phyloP scores from a whole-genome alignment of 768 basidiomycete species.

The Sporobolomyces roseus region DNA sequence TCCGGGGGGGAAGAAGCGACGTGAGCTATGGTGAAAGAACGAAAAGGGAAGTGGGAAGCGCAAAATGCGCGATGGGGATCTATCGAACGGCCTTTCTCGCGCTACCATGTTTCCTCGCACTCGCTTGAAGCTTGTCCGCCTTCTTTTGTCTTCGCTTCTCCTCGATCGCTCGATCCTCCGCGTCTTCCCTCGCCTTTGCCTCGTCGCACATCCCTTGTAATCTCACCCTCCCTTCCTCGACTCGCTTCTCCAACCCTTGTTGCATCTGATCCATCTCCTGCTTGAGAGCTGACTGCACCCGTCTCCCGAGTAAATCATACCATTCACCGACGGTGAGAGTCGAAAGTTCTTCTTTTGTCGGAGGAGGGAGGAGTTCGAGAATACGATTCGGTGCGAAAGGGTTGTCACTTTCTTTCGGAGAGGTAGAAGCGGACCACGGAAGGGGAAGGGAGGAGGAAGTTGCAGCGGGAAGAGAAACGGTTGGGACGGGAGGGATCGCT shows the following conservation, averaged over 20 bases:
- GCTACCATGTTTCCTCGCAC: conserved; percentile 6
- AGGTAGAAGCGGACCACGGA: not conserved
- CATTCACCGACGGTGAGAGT: conserved; percentile 10
- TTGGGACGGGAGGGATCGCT: conserved; percentile 3
- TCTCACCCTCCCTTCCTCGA: not conserved
- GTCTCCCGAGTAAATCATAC: conserved; percentile 3
- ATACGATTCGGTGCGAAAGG: conserved; percentile 4
- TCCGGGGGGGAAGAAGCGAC: too few relatives aligned
- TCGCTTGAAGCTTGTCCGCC: conserved; percentile 3
- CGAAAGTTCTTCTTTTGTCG: not conserved
- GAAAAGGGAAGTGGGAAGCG: not conserved
- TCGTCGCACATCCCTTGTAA: conserved; percentile 6
- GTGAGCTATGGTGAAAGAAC: too few relatives aligned
- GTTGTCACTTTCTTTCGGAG: not conserved
- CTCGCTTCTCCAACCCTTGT: not conserved
- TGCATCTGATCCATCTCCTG: not conserved
- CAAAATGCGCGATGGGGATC: not conserved
- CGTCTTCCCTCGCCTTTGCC: conserved; percentile 19
- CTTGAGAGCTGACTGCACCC: not conserved
- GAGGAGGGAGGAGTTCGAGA: conserved; percentile 15
- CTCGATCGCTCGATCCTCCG: conserved; percentile 10
- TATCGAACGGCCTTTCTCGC: conserved; percentile 11
- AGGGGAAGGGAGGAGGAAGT: not conserved
- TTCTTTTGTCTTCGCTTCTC: not conserved
- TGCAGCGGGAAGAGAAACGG: not conserved